A percentile compares a stretch with the other conserved stretches of the same genome.
Conservation (phyloP, 805 yeast species). For the Metschnikowia dekortorum region DNA sequence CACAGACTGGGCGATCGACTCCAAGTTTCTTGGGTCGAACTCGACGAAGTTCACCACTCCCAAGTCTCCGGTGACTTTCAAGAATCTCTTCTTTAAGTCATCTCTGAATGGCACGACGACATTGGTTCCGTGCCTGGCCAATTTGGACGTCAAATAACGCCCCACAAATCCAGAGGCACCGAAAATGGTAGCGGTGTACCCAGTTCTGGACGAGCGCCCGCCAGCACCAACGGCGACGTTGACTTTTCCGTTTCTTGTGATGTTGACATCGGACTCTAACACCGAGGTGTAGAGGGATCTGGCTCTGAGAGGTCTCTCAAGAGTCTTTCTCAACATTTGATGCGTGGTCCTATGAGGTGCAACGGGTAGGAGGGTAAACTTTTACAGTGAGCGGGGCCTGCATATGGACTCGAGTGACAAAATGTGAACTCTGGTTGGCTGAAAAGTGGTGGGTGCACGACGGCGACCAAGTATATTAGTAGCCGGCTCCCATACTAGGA, state of each 20-base stretch:
- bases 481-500: not conserved
- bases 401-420: slow-evolving; percentile 12
- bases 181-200: slow-evolving; percentile 84
- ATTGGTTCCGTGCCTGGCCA: slow-evolving; percentile 78
- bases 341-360: not conserved
- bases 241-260: slow-evolving; percentile 73
- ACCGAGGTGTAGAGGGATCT: slow-evolving; percentile 39
- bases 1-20: slow-evolving; percentile 71
- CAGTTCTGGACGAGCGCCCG: slow-evolving; percentile 81
- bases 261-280: slow-evolving; percentile 56
- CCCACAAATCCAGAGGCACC: slow-evolving; percentile 82
- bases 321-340: slow-evolving; percentile 25
- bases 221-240: slow-evolving; percentile 69
- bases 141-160: slow-evolving; percentile 60
- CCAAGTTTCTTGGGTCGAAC: slow-evolving; percentile 72
- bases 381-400: slow-evolving; percentile 6
- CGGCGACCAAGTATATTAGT: not conserved
- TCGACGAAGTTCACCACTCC: slow-evolving; percentile 85
- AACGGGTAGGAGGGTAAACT: slow-evolving; percentile 3
- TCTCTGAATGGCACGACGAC: slow-evolving; percentile 79
- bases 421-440: slow-evolving; percentile 19
- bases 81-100: slow-evolving; percentile 69
- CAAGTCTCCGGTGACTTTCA: slow-evolving; percentile 79
- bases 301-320: slow-evolving; percentile 15
- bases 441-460: slow-evolving; percentile 9